Conservation (phyloP, 176 grass and related monocot species). For the Guadua angustifolia region DNA sequence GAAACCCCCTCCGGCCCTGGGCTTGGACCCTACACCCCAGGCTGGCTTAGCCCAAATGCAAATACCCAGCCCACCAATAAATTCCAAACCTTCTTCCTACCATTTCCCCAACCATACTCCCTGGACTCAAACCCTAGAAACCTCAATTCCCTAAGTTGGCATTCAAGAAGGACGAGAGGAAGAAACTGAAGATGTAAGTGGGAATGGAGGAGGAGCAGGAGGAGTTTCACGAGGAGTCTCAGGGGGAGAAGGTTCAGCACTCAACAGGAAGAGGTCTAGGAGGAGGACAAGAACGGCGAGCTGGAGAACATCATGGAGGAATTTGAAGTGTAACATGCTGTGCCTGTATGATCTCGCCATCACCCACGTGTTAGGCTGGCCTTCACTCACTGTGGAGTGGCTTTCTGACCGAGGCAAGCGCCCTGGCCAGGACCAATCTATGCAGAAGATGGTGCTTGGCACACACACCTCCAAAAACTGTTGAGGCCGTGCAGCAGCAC, state of each 20-base stretch:
- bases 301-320: conserved; percentile 30
- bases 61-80: neutral
- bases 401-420: neutral
- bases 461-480: neutral
- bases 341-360: conserved; percentile 68
- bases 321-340: conserved; percentile 52
- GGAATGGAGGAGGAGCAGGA: neutral
- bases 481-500: conserved; percentile 22
- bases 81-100: neutral
- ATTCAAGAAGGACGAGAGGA: neutral
- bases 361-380: conserved; percentile 58
- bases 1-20: neutral
- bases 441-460: conserved; percentile 63
- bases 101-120: conserved; percentile 4
- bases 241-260: conserved; percentile 8
- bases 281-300: conserved; percentile 28
- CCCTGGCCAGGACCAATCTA: conserved; percentile 57
- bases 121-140: conserved; percentile 36
- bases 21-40: neutral
- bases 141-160: neutral
- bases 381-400: conserved; percentile 74
- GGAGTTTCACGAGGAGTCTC: neutral
- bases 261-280: conserved; percentile 39
- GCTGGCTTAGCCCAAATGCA: conserved; percentile 16
- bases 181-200: neutral